Percentiles rank a stretch among this genome's conserved stretches.
Evolutionary conservation across 1,139 yeast genomes (phyloP).

Genomic region (Candida sanyaensis): DNA sequence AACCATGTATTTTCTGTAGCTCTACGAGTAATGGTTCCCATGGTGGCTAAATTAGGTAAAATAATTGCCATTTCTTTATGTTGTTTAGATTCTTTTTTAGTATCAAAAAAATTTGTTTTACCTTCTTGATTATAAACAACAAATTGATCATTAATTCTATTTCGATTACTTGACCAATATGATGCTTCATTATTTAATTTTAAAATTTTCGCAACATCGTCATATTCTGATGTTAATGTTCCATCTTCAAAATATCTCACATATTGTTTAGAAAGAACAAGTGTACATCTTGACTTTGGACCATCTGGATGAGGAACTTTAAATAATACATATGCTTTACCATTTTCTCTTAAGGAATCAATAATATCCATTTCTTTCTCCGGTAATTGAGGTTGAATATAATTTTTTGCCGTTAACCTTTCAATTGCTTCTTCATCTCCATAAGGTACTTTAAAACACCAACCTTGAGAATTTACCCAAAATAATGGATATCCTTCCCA

Average conservation of each 20-base stretch:
- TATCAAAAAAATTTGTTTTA: constrained; percentile 27
- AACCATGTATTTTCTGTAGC: constrained; percentile 98
- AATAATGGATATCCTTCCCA: constrained; percentile 87
- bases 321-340: constrained; percentile 41
- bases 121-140: constrained; percentile 56
- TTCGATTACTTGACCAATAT: constrained; percentile 92
- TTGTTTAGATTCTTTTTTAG: constrained; percentile 23
- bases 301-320: constrained; percentile 95
- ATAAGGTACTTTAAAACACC: constrained; percentile 76
- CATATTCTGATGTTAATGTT: constrained; percentile 67
- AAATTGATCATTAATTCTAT: constrained; percentile 80
- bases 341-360: constrained; percentile 26
- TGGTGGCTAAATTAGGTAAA: constrained; percentile 78
- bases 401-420: constrained; percentile 53
- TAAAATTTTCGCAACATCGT: constrained; percentile 76
- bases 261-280: constrained; percentile 79
- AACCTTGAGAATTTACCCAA: constrained; percentile 81
- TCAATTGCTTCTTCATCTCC: constrained; percentile 35
- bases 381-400: constrained; percentile 39
- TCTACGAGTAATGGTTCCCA: constrained; percentile 96
- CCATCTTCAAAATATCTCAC: constrained; percentile 74
- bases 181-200: constrained; percentile 76
- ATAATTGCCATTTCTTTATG: constrained; percentile 63
- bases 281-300: constrained; percentile 68
- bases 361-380: constrained; percentile 24